Conservation (phyloP, 2,329 filamentous ascomycete genomes). For the Emergomyces africanus region DNA sequence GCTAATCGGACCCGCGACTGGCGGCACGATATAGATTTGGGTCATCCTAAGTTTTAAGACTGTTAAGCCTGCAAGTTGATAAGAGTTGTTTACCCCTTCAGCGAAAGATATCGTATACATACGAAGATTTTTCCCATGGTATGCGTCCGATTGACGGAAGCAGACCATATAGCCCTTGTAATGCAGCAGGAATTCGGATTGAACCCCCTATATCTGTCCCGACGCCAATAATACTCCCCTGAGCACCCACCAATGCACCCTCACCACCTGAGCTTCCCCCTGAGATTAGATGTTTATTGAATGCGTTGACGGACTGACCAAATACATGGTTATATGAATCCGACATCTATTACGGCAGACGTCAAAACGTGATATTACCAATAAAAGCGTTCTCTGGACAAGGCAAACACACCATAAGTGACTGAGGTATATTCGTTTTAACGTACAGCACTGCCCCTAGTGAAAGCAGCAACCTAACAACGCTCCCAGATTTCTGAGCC, state of each 20-base stretch:
- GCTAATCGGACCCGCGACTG: slow-evolving; percentile 20
- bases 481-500: background rate
- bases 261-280: slow-evolving; percentile 58
- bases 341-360: background rate
- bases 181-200: slow-evolving; percentile 21
- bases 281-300: slow-evolving; percentile 49
- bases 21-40: slow-evolving; percentile 16
- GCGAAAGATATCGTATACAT: slow-evolving; percentile 20
- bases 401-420: slow-evolving; percentile 57
- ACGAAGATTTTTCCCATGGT: slow-evolving; percentile 23
- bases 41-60: slow-evolving; percentile 10
- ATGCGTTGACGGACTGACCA: slow-evolving; percentile 49
- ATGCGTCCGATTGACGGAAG: slow-evolving; percentile 24
- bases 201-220: slow-evolving; percentile 48
- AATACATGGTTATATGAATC: slow-evolving; percentile 16
- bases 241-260: slow-evolving; percentile 46
- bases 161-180: slow-evolving; percentile 25
- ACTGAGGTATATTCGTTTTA: slow-evolving; percentile 47
- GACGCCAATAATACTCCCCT: slow-evolving; percentile 47
- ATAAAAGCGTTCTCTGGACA: slow-evolving; percentile 50
- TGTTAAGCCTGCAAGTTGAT: background rate
- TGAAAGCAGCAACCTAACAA: background rate
- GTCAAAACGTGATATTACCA: background rate
- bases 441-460: slow-evolving; percentile 44
- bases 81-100: background rate